Conservation (phyloP, 495 filamentous ascomycete genomes). For the Pyrenula aspistea region DNA sequence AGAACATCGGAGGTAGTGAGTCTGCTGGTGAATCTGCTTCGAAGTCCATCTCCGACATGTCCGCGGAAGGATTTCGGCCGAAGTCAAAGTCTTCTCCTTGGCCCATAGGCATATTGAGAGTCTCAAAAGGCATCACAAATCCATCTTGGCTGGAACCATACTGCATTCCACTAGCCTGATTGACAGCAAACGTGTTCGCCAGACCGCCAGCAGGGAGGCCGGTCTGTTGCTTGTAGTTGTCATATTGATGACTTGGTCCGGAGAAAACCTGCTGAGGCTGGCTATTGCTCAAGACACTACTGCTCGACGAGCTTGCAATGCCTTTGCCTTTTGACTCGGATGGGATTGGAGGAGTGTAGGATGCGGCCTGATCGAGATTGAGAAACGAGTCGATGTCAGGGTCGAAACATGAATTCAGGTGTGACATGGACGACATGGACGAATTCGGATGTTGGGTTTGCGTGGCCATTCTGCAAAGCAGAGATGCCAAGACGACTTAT, state of each 20-base stretch:
- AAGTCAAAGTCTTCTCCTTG: constrained; percentile 43
- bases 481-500: neutral
- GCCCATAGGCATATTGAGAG: constrained; percentile 12
- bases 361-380: constrained; percentile 33
- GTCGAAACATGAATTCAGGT: constrained; percentile 23
- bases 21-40: constrained; percentile 27
- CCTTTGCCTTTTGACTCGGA: constrained; percentile 28
- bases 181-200: constrained; percentile 55
- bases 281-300: constrained; percentile 24
- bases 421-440: constrained; percentile 13
- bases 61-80: constrained; percentile 38
- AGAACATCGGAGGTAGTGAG: constrained; percentile 47
- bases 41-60: constrained; percentile 42
- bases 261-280: constrained; percentile 47
- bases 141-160: constrained; percentile 35
- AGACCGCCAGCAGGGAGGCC: constrained; percentile 71
- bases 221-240: constrained; percentile 82
- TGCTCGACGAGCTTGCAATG: constrained; percentile 23
- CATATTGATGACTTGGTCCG: constrained; percentile 85
- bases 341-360: constrained; percentile 19
- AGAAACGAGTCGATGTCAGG: constrained; percentile 38
- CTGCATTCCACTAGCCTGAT: constrained; percentile 40
- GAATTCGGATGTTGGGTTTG: constrained; percentile 6
- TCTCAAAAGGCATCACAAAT: constrained; percentile 20
- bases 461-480: constrained; percentile 5